Evolutionary conservation across 169 alveolate genomes (phyloP), one percentile per base, ranked within the genome.

Genomic region (Blepharisma undulans): DNA sequence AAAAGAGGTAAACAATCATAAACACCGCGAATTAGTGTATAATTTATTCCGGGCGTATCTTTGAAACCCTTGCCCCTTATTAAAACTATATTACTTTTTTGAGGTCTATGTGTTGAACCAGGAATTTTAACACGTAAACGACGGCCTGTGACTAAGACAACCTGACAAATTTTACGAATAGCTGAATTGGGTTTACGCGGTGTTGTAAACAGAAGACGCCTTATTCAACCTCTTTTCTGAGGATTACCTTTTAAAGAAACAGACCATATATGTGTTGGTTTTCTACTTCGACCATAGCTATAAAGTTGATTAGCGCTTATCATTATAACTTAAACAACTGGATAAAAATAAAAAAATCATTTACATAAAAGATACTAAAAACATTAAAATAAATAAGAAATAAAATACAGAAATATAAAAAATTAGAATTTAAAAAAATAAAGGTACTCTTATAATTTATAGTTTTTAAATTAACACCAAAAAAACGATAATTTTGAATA

Each of bases 131-230:
- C 76, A 18, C 16, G 12, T 27, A 30, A 14, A 16, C 76, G 14
- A 27, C 32, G 21, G 12, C 22, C 25, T 14, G 21, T 81, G 16
- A 19, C 12, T 27, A 81, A 32, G 32, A 18, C 22, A 18, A 81
- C 19, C 32, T 30, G 21, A 30, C 61, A 14, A 25, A 33, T 77
- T 32, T 81, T 81, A 30, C 88, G 61, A 27, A 81, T 12, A 30
- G 88, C 88, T 19, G 88, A 81, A 25, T 81, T 81, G 16, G 88
- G 88, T 81, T 81, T 81, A 27, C 88, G 21, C 12, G 88, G 88
- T 14, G 61, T 81, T 22, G 18, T 18, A 18, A 81, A 16, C 14
- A 27, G 22, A 14, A 12, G 21, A 14, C 22, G 21, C 16, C 16
- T 14, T 27, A 25, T 12, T 32, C 88, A 12, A 14, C 88, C 88